A percentile compares a stretch with the other conserved stretches of the same genome.
Conservation (phyloP, 805 yeast genomes). For the Starmerella roubikii region DNA sequence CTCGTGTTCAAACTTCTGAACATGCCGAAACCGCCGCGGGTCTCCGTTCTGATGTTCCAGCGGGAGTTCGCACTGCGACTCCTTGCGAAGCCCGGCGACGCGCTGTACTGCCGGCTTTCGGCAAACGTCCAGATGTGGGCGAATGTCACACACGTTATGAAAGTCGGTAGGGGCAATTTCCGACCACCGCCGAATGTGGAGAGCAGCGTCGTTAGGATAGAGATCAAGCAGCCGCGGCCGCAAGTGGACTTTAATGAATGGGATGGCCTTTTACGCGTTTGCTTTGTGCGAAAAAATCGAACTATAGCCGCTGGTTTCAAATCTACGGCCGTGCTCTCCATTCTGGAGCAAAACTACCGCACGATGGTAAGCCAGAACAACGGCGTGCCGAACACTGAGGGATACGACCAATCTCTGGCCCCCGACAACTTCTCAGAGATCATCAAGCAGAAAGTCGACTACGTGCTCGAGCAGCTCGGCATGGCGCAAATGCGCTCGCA, state of each 20-base stretch:
- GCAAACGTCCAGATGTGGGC: constrained; percentile 99
- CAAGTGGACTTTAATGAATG: constrained; percentile 85
- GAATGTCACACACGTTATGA: constrained; percentile 96
- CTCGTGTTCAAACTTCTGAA: constrained; percentile 82
- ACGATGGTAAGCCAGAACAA: constrained; percentile 49
- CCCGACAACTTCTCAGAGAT: constrained; percentile 28
- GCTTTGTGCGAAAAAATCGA: constrained; percentile 84
- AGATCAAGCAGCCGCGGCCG: constrained; percentile 88
- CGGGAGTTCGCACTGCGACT: constrained; percentile 90
- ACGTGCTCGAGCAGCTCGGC: constrained; percentile 67
- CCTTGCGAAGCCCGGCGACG: constrained; percentile 93
- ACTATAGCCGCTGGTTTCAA: constrained; percentile 89
- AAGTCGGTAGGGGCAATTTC: constrained; percentile 91
- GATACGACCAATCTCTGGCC: constrained; percentile 33
- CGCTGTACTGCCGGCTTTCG: constrained; percentile 78
- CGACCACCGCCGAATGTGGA: constrained; percentile 98
- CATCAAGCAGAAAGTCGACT: constrained; percentile 57
- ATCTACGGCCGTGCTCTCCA: constrained; percentile 61
- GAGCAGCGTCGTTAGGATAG: constrained; percentile 87
- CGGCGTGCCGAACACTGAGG: constrained; percentile 26
- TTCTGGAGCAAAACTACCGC: constrained; percentile 77
- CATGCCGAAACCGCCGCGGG: constrained; percentile 89
- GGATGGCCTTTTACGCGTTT: constrained; percentile 89
- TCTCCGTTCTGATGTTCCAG: constrained; percentile 92
- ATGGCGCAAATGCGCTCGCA: constrained; percentile 79